Conservation (phyloP, 768 basidiomycete species). For the Amanita molliuscula region DNA sequence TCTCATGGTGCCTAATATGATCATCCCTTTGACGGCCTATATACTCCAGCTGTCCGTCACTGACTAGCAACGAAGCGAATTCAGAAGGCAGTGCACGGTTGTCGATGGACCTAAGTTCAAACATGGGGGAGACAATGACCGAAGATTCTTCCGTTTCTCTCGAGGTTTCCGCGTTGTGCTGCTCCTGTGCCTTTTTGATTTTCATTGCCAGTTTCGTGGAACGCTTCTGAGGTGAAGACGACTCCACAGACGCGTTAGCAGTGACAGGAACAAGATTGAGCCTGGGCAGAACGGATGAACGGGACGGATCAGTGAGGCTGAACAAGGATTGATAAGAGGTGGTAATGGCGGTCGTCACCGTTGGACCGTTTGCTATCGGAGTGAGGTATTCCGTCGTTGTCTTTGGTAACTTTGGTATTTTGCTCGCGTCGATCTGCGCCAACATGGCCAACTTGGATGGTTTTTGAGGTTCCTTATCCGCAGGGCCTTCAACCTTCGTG, state of each 20-base stretch:
- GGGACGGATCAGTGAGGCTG: constrained; percentile 46
- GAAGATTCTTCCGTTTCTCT: constrained; percentile 28
- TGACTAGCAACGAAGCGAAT: constrained; percentile 64
- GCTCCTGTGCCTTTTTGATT: constrained; percentile 47
- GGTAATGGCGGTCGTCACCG: constrained; percentile 79
- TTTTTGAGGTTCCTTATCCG: constrained; percentile 10
- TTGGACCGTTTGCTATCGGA: constrained; percentile 72
- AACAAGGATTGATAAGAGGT: constrained; percentile 69
- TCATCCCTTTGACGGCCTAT: constrained; percentile 19
- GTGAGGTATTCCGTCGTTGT: constrained; percentile 59
- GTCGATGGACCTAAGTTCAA: constrained; percentile 39
- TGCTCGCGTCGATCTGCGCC: constrained; percentile 40
- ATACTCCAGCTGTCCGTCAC: constrained; percentile 31
- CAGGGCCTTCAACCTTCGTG: background rate
- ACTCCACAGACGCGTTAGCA: constrained; percentile 9
- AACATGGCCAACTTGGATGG: constrained; percentile 19
- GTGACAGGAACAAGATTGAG: constrained; percentile 34
- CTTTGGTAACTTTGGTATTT: constrained; percentile 37
- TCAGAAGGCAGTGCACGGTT: constrained; percentile 70
- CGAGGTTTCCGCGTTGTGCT: constrained; percentile 21
- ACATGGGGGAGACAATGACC: constrained; percentile 41
- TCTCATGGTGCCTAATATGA: constrained; percentile 10
- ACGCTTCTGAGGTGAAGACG: constrained; percentile 25
- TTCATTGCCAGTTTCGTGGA: constrained; percentile 74
- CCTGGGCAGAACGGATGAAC: constrained; percentile 27